Evolutionary conservation across 2,329 filamentous ascomycete species (phyloP).

Genomic region (Fusarium sp.): DNA sequence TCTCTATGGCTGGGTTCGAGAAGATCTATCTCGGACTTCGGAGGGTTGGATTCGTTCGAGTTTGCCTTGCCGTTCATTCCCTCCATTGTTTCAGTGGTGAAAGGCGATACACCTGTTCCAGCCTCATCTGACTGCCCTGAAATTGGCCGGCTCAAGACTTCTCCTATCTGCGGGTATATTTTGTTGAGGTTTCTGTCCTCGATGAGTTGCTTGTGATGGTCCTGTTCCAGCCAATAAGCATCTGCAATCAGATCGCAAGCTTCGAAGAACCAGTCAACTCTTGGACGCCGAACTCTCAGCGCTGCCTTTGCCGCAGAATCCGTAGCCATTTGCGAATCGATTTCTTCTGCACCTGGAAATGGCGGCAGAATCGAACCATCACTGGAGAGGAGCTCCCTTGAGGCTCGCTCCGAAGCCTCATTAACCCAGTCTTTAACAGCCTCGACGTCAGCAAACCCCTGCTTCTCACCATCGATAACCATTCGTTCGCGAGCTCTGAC

Average conservation of each 20-base stretch:
- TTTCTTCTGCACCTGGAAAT: conserved; percentile 61
- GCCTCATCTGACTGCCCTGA: conserved; percentile 50
- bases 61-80: conserved; percentile 41
- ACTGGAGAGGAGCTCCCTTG: conserved; percentile 45
- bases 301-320: conserved; percentile 58
- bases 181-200: conserved; percentile 82
- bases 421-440: conserved; percentile 83
- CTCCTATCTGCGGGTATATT: conserved; percentile 69
- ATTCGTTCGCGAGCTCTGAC: conserved; percentile 83
- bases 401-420: conserved; percentile 61
- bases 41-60: conserved; percentile 35
- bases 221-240: conserved; percentile 88
- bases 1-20: conserved; percentile 67
- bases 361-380: conserved; percentile 55
- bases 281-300: conserved; percentile 75
- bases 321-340: conserved; percentile 57
- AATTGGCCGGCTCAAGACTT: conserved; percentile 46
- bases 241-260: conserved; percentile 91
- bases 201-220: conserved; percentile 81
- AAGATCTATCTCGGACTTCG: conserved; percentile 55
- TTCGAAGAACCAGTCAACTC: conserved; percentile 86
- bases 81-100: conserved; percentile 45
- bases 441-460: conserved; percentile 81
- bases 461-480: conserved; percentile 77
- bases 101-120: conserved; percentile 41